phyloP scores from a whole-genome alignment of 805 yeast species.

The Scheffersomyces amazonensis region DNA sequence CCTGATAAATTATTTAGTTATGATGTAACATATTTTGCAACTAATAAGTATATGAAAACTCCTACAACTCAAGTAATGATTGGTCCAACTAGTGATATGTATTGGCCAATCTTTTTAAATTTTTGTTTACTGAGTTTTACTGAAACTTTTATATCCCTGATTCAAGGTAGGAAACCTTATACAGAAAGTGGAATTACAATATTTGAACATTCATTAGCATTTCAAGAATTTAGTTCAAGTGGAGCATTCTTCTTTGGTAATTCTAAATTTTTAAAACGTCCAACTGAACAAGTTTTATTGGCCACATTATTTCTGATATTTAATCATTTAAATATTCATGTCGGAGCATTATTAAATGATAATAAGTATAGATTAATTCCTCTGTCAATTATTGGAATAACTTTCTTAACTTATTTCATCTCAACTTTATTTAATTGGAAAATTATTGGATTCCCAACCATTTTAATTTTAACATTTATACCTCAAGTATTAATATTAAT shows the following conservation, averaged over 20 bases:
- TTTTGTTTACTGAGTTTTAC: constrained; percentile 61
- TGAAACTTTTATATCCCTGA: constrained; percentile 62
- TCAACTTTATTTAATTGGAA: constrained; percentile 38
- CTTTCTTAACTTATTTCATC: constrained; percentile 44
- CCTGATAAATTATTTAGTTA: constrained; percentile 20
- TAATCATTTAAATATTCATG: constrained; percentile 61
- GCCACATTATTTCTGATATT: constrained; percentile 54
- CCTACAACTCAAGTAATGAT: constrained; percentile 23
- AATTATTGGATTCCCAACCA: constrained; percentile 49
- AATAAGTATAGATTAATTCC: constrained; percentile 60
- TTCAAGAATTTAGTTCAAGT: constrained; percentile 61
- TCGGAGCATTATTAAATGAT: constrained; percentile 53
- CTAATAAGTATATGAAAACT: constrained; percentile 28
- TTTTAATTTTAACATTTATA: constrained; percentile 55
- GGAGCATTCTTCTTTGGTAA: constrained; percentile 24
- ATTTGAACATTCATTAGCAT: constrained; percentile 73
- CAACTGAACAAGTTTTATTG: constrained; percentile 50
- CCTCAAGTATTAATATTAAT: constrained; percentile 62
- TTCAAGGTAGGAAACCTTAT: constrained; percentile 52
- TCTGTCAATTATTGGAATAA: constrained; percentile 56
- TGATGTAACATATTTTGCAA: constrained; percentile 15
- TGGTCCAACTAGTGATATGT: constrained; percentile 51
- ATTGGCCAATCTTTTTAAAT: constrained; percentile 57
- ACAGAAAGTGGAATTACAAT: constrained; percentile 68
- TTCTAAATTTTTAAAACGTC: constrained; percentile 26